phyloP scores from a whole-genome alignment of 345 rosid genomes.

The Ceriops decandra region DNA sequence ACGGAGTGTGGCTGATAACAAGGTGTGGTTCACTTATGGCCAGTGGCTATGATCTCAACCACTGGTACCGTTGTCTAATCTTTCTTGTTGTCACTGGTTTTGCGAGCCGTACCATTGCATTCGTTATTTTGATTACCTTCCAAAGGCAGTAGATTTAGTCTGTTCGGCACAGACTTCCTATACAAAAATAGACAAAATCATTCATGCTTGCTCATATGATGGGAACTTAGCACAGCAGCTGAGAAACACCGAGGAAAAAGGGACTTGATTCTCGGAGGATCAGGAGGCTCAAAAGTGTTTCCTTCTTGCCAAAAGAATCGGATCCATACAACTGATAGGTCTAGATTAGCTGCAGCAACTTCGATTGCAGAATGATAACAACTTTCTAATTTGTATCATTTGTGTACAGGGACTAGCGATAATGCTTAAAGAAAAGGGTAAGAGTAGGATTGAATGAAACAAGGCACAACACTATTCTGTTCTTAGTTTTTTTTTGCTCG shows the following conservation, averaged over 20 bases:
- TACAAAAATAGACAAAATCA: slow-evolving; percentile 2
- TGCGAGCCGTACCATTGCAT: slow-evolving; percentile 52
- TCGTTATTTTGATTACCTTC: slow-evolving; percentile 57
- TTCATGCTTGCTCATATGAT: background rate
- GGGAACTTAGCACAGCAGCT: slow-evolving; percentile 1
- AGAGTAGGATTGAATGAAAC: too few relatives aligned
- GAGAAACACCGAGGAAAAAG: background rate
- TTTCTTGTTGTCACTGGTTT: slow-evolving; percentile 58
- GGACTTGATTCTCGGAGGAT: background rate
- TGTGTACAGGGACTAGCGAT: too few relatives aligned
- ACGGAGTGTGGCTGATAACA: slow-evolving; percentile 96
- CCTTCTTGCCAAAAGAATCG: too few relatives aligned
- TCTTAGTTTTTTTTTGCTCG: too few relatives aligned
- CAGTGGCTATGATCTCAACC: slow-evolving; percentile 59
- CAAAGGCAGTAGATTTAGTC: slow-evolving; percentile 45
- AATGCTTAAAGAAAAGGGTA: too few relatives aligned
- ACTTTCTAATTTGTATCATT: too few relatives aligned
- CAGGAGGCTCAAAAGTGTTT: too few relatives aligned
- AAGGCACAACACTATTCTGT: too few relatives aligned
- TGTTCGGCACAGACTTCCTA: background rate
- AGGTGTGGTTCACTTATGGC: slow-evolving; percentile 74
- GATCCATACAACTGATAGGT: too few relatives aligned
- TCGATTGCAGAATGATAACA: too few relatives aligned
- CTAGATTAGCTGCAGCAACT: too few relatives aligned
- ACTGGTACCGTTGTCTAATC: slow-evolving; percentile 56